Evolutionary conservation across 257 asterid species (phyloP).

Genomic region (Petunia axillaris): DNA sequence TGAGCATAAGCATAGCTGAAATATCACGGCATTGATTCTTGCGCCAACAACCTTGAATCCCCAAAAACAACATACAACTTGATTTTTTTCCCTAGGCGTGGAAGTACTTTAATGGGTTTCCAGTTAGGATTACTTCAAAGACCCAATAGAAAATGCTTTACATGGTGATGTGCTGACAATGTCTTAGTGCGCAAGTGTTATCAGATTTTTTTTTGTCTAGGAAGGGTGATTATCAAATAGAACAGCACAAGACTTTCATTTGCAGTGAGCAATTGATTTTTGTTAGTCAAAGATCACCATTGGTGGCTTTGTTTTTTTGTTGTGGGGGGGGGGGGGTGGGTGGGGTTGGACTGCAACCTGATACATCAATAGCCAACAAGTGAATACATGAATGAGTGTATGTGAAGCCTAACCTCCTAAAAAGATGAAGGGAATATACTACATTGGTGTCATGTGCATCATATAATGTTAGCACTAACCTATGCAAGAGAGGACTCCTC

Average conservation of each 20-base stretch:
- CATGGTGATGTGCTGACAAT: not conserved
- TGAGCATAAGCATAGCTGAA: not conserved
- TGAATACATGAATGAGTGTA: no score
- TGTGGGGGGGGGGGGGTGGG: no score
- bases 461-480: no score
- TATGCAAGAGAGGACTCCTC: no score
- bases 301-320: no score
- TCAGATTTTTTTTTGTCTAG: not conserved
- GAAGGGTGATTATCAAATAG: conserved; percentile 9
- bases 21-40: not conserved
- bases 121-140: not conserved
- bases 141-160: conserved; percentile 18
- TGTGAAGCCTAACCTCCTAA: no score
- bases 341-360: no score
- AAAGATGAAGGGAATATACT: no score
- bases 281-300: no score
- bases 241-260: not conserved
- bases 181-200: not conserved
- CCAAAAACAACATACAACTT: not conserved
- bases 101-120: not conserved
- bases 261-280: not conserved
- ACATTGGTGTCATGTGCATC: no score
- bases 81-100: not conserved
- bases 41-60: not conserved
- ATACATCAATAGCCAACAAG: no score